Percentiles rank a stretch among this genome's conserved stretches.
Conservation (phyloP, 371 early-diverging fungal species). For the Conidiobolus incongruus region DNA sequence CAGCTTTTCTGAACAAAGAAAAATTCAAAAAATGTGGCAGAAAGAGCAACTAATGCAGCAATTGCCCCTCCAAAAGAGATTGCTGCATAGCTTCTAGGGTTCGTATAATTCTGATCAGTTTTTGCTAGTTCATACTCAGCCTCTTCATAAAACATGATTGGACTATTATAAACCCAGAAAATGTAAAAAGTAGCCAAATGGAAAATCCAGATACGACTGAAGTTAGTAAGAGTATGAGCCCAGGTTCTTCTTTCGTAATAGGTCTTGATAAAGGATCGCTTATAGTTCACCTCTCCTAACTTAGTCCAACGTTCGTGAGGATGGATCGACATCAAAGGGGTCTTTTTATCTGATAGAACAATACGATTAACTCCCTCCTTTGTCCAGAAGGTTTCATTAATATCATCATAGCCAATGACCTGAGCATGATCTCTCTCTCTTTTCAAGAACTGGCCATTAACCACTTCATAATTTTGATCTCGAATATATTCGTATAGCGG, state of each 20-base stretch:
- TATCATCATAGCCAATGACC: constrained; percentile 71
- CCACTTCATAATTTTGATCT: constrained; percentile 46
- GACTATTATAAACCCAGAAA: constrained; percentile 49
- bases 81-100: constrained; percentile 32
- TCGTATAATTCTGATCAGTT: no score
- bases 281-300: constrained; percentile 45
- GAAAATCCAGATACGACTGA: constrained; percentile 69
- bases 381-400: constrained; percentile 75
- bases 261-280: constrained; percentile 48
- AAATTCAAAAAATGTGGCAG: constrained; percentile 43
- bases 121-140: neutral
- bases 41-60: constrained; percentile 36
- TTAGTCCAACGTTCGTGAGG: constrained; percentile 37
- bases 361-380: constrained; percentile 37
- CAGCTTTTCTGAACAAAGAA: constrained; percentile 38
- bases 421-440: constrained; percentile 59
- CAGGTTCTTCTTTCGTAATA: constrained; percentile 70
- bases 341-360: constrained; percentile 17
- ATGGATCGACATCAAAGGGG: constrained; percentile 26
- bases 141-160: constrained; percentile 25
- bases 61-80: constrained; percentile 54
- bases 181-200: constrained; percentile 66
- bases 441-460: constrained; percentile 43
- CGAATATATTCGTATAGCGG: constrained; percentile 61
- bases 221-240: constrained; percentile 69